Base-by-base conservation (phyloP, 83 land plant genomes). In the Picea abies region DNA sequence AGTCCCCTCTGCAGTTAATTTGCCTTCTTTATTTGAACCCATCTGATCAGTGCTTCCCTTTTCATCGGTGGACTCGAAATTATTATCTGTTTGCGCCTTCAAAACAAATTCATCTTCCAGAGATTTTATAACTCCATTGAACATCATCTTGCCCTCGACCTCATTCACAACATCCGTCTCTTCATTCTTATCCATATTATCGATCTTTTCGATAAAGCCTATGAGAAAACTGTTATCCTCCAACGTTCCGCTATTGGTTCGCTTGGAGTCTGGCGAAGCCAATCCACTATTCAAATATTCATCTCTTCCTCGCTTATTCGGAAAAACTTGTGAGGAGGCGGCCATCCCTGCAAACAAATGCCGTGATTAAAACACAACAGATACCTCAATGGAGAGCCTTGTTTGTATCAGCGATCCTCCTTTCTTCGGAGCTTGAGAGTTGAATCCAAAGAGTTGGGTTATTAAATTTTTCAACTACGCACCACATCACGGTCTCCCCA, bases 271-370 rank as follows among this genome's bases (percentile, higher is more conserved):
- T 12, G 23, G 76, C 11, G 41, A 37, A 41, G 20, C 76, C 20
- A 19, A 16, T 8, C 76, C 76, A 20, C 76, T 41, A 20, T 19
- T 35, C 49, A 22, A 71, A 39, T 37, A 39, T 35, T 71, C 76
- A 9, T 71, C 76, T 71, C 76, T 71, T 4, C 76, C 49, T 71
- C 76, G 23, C 76, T 71, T 71, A 5, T 71, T 71, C 76, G 39
- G 44, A 41, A 47, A 71, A 71, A 4, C 37, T 71, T 19, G 11
- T 37, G 49, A 17, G 76, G 20, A 20, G 76, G 49, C 76, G 41
- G 32, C 37, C 39, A 7, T 71, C 17, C 75, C 3, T 1, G 17
- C 12, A 14, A 4, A 39, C 41, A 39, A 11, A 35, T 2, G 4
- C 0, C 1, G 11, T 1, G 4, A 70, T 0, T 32, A 35, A 32